Evolutionary conservation across 164 flowering plant species (phyloP), one percentile per base, ranked within the genome.

Genomic region (Protea cynaroides): DNA sequence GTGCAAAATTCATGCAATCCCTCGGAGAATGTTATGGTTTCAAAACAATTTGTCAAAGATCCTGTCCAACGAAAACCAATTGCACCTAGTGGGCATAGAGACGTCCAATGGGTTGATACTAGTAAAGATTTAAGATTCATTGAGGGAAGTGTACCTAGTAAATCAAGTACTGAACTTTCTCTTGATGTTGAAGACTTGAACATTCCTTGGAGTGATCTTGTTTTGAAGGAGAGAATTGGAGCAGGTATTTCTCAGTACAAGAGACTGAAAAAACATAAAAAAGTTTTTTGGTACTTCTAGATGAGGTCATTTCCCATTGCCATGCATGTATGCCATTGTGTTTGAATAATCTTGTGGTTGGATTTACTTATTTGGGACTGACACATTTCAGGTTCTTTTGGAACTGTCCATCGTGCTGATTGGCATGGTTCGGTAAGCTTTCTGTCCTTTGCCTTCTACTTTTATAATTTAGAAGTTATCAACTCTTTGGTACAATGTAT

Each of bases 371-470:
- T 18, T 24, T 23, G 55, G 46, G 25, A 62, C 38, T 69, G 62
- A 49, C 66, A n/a, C 46, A 36, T 65, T 58, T 60, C 89, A 93
- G 98, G 98, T 84, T 94, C 99, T 65, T 94, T 94, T 86, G 99
- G 99, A 63, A 89, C 94, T 63, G 99, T 94, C 25, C 99, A 94
- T 77, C 97, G 86, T 75, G 99, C 97, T 66, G 99, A 94, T 64
- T 94, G 97, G 97, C 80, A 89, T 88, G 97, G 96, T 61, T 89
- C 96, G 74, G 99, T 94, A 82, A 84, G 91, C 53, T 59, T 60
- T 38, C 14, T 47, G 3, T 40, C 52, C n/a, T 43, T 43, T 52
- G 1, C 36, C 65, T 53, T 29, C 34, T 12, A 57, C 22, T 34
- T 7, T 18, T 7, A 11, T 40, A 40, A 12, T 40, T 40, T 40